phyloP scores from a whole-genome alignment of 306 rosid species.

The Corylus americana region DNA sequence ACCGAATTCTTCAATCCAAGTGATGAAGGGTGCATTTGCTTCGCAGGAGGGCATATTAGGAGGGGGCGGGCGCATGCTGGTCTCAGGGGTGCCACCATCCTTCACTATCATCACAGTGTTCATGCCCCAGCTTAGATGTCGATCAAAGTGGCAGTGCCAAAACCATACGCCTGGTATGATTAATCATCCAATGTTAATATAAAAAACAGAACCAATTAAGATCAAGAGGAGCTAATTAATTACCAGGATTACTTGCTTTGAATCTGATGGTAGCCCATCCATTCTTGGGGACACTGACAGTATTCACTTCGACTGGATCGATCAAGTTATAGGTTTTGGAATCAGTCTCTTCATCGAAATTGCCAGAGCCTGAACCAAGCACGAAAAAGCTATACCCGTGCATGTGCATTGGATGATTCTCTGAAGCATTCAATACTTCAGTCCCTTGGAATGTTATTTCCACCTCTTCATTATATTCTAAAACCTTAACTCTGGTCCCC shows the following conservation, averaged over 20 bases:
- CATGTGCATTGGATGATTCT: slow-evolving; percentile 44
- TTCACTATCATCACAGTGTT: slow-evolving; percentile 31
- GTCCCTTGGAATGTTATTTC: slow-evolving; percentile 37
- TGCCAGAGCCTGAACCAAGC: slow-evolving; percentile 36
- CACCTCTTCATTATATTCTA: slow-evolving; percentile 22
- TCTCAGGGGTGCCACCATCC: slow-evolving; percentile 20
- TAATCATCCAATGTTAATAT: neutral
- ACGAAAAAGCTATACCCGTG: slow-evolving; percentile 43
- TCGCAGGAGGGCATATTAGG: neutral
- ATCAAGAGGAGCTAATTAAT: neutral
- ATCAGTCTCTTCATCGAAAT: slow-evolving; percentile 25
- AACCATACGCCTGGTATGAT: slow-evolving; percentile 12
- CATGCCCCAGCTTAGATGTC: slow-evolving; percentile 34
- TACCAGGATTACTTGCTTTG: slow-evolving; percentile 41
- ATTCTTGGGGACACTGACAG: slow-evolving; percentile 43
- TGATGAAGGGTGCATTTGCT: neutral
- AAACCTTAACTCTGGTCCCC: slow-evolving; percentile 21
- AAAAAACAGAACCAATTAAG: no score
- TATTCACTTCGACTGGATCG: slow-evolving; percentile 45
- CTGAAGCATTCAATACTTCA: slow-evolving; percentile 29
- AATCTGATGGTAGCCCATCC: slow-evolving; percentile 45
- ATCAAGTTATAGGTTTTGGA: slow-evolving; percentile 33
- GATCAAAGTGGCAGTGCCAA: slow-evolving; percentile 35
- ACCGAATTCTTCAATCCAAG: neutral
- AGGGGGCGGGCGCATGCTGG: slow-evolving; percentile 26